These are phyloP conservation scores for Spatholobus suberectus DNA, from an alignment of 306 rosid genomes.

Conservation along the genomic window DNA sequence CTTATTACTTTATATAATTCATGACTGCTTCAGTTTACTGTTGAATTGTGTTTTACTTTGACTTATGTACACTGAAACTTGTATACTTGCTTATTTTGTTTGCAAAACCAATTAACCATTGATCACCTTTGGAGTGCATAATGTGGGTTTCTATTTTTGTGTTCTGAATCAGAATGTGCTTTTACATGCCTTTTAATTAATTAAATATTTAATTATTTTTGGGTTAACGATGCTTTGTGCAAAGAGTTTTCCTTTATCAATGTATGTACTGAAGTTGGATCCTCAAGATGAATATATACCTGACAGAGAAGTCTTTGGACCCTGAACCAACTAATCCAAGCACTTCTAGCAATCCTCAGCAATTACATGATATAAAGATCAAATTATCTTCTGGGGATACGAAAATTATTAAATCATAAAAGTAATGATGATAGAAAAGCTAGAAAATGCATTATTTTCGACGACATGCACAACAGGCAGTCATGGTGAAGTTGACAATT, in stretches of 20 bases:
- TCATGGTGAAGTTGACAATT: slow-evolving; percentile 37
- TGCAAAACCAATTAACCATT: no score
- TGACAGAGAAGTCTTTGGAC: slow-evolving; percentile 39
- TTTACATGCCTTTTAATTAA: slow-evolving; percentile 14
- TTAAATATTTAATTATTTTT: neutral
- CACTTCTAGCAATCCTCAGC: slow-evolving; percentile 46
- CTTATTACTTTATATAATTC: no score
- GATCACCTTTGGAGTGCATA: neutral
- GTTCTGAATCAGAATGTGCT: slow-evolving; percentile 3
- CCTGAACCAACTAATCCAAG: slow-evolving; percentile 35
- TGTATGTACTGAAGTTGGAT: slow-evolving; percentile 58
- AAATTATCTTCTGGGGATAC: slow-evolving; percentile 48
- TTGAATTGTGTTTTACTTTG: neutral
- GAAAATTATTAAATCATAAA: slow-evolving; percentile 37
- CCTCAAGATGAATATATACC: slow-evolving; percentile 43
- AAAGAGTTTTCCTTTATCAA: slow-evolving; percentile 69
- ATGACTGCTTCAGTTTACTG: no score
- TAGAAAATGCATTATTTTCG: slow-evolving; percentile 11
- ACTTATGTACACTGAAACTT: slow-evolving; percentile 19
- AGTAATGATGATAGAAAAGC: slow-evolving; percentile 28
- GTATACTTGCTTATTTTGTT: slow-evolving; percentile 1
- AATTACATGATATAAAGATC: slow-evolving; percentile 52
- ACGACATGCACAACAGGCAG: slow-evolving; percentile 37
- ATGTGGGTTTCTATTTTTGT: slow-evolving; percentile 24
- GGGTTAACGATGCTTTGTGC: slow-evolving; percentile 37